Evolutionary conservation across 2,329 filamentous ascomycete genomes (phyloP).

Genomic region (Penicillium sp.): DNA sequence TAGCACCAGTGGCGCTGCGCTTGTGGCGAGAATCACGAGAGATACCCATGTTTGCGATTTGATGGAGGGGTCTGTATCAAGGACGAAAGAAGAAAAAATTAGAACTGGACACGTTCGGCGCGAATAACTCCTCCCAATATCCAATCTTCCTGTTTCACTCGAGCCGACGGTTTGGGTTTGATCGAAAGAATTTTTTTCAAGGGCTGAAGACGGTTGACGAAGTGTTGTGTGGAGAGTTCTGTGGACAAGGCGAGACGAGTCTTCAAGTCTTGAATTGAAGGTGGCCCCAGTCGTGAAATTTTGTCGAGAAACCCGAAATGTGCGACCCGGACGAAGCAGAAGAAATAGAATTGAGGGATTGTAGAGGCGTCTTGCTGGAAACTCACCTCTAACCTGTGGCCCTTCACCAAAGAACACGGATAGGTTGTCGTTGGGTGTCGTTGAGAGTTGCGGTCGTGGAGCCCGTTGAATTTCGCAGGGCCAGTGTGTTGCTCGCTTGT

Average conservation of each 20-base stretch:
- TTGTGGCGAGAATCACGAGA: slow-evolving; percentile 99
- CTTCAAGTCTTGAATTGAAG: slow-evolving; percentile 19
- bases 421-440: slow-evolving; percentile 47
- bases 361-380: slow-evolving; percentile 23
- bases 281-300: slow-evolving; percentile 11
- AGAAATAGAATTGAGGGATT: slow-evolving; percentile 29
- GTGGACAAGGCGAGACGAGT: slow-evolving; percentile 12
- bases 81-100: slow-evolving; percentile 19
- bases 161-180: slow-evolving; percentile 15
- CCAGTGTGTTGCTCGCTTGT: slow-evolving; percentile 49
- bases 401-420: slow-evolving; percentile 51
- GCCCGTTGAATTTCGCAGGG: slow-evolving; percentile 48
- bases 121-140: slow-evolving; percentile 16
- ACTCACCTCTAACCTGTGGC: slow-evolving; percentile 51
- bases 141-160: slow-evolving; percentile 28
- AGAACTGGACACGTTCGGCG: slow-evolving; percentile 21
- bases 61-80: slow-evolving; percentile 55
- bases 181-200: slow-evolving; percentile 5
- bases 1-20: slow-evolving; percentile 98
- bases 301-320: slow-evolving; percentile 23
- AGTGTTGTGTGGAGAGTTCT: slow-evolving; percentile 10
- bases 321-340: slow-evolving; percentile 34
- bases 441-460: slow-evolving; percentile 46
- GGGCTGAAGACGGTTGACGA: slow-evolving; percentile 14
- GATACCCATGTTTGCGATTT: slow-evolving; percentile 94